Conservation (phyloP, 306 rosid species). For the Vicia sativa region DNA sequence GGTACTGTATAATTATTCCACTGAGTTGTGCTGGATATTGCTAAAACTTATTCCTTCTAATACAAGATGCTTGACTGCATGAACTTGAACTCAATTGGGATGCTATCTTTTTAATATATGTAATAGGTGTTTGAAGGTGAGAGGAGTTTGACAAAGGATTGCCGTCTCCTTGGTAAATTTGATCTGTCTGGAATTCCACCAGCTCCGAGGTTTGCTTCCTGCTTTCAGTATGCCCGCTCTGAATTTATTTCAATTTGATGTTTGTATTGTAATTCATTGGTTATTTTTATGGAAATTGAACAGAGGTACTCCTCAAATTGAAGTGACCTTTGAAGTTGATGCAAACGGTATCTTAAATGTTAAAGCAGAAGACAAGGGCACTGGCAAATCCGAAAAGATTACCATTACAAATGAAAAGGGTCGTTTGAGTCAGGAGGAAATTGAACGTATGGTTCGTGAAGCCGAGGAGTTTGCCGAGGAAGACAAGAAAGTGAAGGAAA, state of each 20-base stretch:
- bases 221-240: not conserved
- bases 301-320: conserved; percentile 99
- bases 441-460: conserved; percentile 92
- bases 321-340: conserved; percentile 97
- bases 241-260: not conserved
- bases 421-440: conserved; percentile 93
- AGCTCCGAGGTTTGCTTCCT: conserved; percentile 78
- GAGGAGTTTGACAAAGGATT: conserved; percentile 99
- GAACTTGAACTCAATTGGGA: conserved; percentile 5
- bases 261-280: conserved; percentile 8
- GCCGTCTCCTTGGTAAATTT: conserved; percentile 91
- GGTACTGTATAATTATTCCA: conserved; percentile 48
- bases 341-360: conserved; percentile 95
- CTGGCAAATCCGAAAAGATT: conserved; percentile 96
- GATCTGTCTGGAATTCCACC: conserved; percentile 94
- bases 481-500: conserved; percentile 96
- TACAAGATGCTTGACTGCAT: not conserved
- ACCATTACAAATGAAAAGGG: conserved; percentile 98
- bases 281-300: conserved; percentile 26
- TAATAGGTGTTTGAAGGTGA: conserved; percentile 92
- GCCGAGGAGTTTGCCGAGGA: conserved; percentile 96
- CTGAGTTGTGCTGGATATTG: too few relatives aligned
- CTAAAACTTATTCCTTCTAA: not conserved
- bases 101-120: not conserved
- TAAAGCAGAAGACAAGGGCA: conserved; percentile 97